phyloP scores from a whole-genome alignment of 495 filamentous ascomycete genomes.

The Podospora fimiseda region DNA sequence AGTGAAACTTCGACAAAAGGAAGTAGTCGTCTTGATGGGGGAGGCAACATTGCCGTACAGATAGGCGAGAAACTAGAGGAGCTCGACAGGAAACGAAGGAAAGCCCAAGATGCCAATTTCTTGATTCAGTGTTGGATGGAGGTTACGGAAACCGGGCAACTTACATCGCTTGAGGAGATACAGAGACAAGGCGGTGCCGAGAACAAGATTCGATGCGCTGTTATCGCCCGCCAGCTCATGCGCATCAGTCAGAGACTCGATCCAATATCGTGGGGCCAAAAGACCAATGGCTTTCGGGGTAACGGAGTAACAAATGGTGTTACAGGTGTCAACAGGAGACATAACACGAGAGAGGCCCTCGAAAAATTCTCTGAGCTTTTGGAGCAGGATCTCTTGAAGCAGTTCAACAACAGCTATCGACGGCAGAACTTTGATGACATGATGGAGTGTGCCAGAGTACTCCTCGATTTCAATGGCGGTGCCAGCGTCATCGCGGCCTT shows the following conservation, averaged over 20 bases:
- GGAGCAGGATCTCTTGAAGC: slow-evolving; percentile 90
- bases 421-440: slow-evolving; percentile 93
- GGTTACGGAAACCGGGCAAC: slow-evolving; percentile 75
- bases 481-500: slow-evolving; percentile 90
- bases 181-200: slow-evolving; percentile 71
- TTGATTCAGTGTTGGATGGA: slow-evolving; percentile 94
- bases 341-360: slow-evolving; percentile 81
- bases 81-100: slow-evolving; percentile 80
- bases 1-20: slow-evolving; percentile 33
- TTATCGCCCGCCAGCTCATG: slow-evolving; percentile 82
- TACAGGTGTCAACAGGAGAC: slow-evolving; percentile 30
- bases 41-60: slow-evolving; percentile 82
- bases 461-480: slow-evolving; percentile 94
- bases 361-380: slow-evolving; percentile 95
- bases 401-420: slow-evolving; percentile 94
- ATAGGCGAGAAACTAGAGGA: slow-evolving; percentile 92
- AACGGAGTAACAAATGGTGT: slow-evolving; percentile 52
- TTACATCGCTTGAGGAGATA: slow-evolving; percentile 74
- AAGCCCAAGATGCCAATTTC: slow-evolving; percentile 90
- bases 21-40: slow-evolving; percentile 53
- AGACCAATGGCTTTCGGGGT: slow-evolving; percentile 44
- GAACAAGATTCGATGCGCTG: slow-evolving; percentile 80
- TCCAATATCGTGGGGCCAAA: slow-evolving; percentile 60
- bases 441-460: slow-evolving; percentile 86
- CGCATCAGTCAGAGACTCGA: slow-evolving; percentile 82